Evolutionary conservation across 805 yeast genomes (phyloP).

Genomic region (Starmerella bacillaris): DNA sequence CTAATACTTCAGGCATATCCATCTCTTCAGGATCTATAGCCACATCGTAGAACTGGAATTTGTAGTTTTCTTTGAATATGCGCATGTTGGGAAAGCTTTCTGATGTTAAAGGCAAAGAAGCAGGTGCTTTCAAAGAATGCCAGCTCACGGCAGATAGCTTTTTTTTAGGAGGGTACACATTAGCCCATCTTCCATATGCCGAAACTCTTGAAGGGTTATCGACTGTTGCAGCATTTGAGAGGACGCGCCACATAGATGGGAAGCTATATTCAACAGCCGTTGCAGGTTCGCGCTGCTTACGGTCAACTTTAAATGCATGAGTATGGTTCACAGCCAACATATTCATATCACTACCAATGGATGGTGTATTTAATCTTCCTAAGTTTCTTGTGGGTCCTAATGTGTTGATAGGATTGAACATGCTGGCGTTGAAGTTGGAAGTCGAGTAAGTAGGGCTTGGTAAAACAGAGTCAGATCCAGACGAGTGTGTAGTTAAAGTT

Average conservation of each 20-base stretch:
- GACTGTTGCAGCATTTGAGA: slow-evolving; percentile 50
- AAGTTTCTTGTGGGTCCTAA: not conserved
- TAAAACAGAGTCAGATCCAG: not conserved
- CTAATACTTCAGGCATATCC: slow-evolving; percentile 35
- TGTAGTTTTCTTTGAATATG: slow-evolving; percentile 55
- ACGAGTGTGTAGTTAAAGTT: not conserved
- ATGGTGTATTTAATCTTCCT: not conserved
- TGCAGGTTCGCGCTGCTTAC: not conserved
- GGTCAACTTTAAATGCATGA: not conserved
- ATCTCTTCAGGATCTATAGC: slow-evolving; percentile 13
- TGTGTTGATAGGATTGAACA: too few species aligned
- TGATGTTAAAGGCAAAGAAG: slow-evolving; percentile 71
- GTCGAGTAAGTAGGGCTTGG: not conserved
- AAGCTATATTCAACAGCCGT: slow-evolving; percentile 5
- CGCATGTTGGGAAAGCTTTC: slow-evolving; percentile 53
- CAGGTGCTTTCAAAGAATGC: slow-evolving; percentile 87
- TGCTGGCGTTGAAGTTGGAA: not conserved
- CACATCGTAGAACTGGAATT: slow-evolving; percentile 60
- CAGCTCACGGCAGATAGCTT: slow-evolving; percentile 62
- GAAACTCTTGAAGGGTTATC: slow-evolving; percentile 36
- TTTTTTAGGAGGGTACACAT: slow-evolving; percentile 62
- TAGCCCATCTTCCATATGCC: slow-evolving; percentile 76
- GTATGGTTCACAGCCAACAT: not conserved
- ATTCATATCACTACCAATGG: too few species aligned
- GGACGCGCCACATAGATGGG: slow-evolving; percentile 37